A percentile compares a stretch with the other conserved stretches of the same genome.
Evolutionary conservation across 768 basidiomycete genomes (phyloP).

Genomic region (Boletales sp.): DNA sequence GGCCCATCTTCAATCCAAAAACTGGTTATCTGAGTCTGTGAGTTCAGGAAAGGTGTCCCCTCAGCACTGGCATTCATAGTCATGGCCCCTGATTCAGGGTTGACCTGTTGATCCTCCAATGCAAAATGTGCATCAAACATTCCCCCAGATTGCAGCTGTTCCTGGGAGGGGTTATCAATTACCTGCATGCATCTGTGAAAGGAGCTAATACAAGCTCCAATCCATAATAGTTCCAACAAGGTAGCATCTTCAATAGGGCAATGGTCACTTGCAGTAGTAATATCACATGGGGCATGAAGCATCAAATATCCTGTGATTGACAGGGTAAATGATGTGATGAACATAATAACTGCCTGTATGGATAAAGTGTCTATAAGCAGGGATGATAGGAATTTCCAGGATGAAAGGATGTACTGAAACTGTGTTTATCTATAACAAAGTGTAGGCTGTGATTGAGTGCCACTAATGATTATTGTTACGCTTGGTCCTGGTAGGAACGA

Average conservation of each 20-base stretch:
- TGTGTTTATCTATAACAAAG: neutral
- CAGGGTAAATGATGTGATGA: neutral
- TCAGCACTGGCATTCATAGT: too few relatives aligned
- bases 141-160: neutral
- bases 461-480: too few relatives aligned
- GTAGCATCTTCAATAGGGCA: neutral
- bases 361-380: too few relatives aligned
- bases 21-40: too few relatives aligned
- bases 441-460: too few relatives aligned
- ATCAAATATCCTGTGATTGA: neutral
- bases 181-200: neutral
- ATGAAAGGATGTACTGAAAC: neutral
- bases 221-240: neutral
- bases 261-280: neutral
- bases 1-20: too few relatives aligned
- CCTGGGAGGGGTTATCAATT: neutral
- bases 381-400: too few relatives aligned
- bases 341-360: neutral
- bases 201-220: neutral
- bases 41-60: too few relatives aligned
- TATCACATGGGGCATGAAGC: too few relatives aligned
- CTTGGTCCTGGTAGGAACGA: too few relatives aligned
- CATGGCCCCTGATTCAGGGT: too few relatives aligned
- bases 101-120: neutral
- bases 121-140: neutral